Evolutionary conservation across 2,329 filamentous ascomycete genomes (phyloP).

Genomic region (Phaeosphaeriaceae sp.): DNA sequence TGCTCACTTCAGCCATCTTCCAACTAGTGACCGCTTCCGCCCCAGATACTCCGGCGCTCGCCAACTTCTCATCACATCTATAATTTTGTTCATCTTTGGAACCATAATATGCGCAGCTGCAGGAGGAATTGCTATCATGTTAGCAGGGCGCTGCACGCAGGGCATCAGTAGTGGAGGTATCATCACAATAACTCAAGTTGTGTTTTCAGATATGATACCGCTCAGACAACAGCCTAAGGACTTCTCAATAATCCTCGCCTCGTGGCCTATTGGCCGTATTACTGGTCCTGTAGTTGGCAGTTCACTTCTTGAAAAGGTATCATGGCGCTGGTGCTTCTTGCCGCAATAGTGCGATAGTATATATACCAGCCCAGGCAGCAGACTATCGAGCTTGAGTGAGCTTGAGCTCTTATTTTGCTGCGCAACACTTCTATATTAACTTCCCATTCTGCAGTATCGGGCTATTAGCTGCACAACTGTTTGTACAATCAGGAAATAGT

Average conservation of each 20-base stretch:
- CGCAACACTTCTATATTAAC: conserved; percentile 48
- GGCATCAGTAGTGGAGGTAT: conserved; percentile 51
- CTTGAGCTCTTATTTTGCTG: not conserved
- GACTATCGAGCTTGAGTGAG: too few relatives aligned
- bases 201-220: conserved; percentile 55
- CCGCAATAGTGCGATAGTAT: conserved; percentile 51
- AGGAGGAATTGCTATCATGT: conserved; percentile 40
- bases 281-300: conserved; percentile 58
- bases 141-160: conserved; percentile 46
- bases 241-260: conserved; percentile 45
- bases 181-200: conserved; percentile 50
- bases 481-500: conserved; percentile 28
- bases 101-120: conserved; percentile 53
- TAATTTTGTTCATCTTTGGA: conserved; percentile 56
- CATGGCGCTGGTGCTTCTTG: conserved; percentile 70
- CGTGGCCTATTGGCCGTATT: conserved; percentile 63
- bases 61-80: conserved; percentile 42
- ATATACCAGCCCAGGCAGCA: too few relatives aligned
- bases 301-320: conserved; percentile 57
- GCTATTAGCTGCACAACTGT: conserved; percentile 29
- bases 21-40: conserved; percentile 54
- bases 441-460: conserved; percentile 57
- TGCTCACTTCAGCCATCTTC: conserved; percentile 68
- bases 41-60: conserved; percentile 60
- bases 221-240: conserved; percentile 50